Evolutionary conservation across 805 yeast genomes (phyloP), one percentile per base, ranked within the genome.

Genomic region (Clavispora santaluciae): DNA sequence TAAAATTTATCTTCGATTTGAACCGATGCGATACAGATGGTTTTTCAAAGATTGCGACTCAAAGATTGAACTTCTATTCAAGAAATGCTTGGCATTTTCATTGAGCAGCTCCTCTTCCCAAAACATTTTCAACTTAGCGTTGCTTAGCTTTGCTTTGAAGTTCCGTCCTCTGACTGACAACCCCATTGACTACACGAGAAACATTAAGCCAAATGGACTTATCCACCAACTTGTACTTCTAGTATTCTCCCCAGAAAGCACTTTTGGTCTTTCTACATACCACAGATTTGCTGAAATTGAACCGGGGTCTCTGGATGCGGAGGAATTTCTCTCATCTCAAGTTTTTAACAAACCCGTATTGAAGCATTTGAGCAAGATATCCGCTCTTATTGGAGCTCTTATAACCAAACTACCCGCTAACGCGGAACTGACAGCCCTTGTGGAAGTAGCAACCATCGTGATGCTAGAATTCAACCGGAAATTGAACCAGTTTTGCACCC

Each of bases 331-430:
- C 5, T 39, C 40, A 9, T 38, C 38, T 16, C 41, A 45, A 11
- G 46, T 60, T 3, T 35, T 51, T 12, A 61, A 51, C 41, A 53
- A 53, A 3, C 83, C 83, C 0, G 69, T 70, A 1, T 44, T 73
- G 22, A 73, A 70, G 41, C 77, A 77, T 46, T 49, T 79, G 33
- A 78, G 69, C 52, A 62, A 71, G 35, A 45, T 80, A 16, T 69
- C 83, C 0, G 65, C 68, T 35, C 49, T 80, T 2, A 48, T 73
- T 28, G 75, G 73, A 41, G 58, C 57, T 10, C 63, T 61, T 39
- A 53, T 66, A 22, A 40, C 46, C n/a, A 35, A 40, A 3, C 46
- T 59, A 30, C 38, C 43, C 7, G 37, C 50, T 21, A 36, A 40
- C 10, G 41, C 38, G 2, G 42, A 26, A 4, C 48, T 57, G 5